phyloP scores from a whole-genome alignment of 2,329 filamentous ascomycete genomes.

The Nannizziopsis arthrosporioides region DNA sequence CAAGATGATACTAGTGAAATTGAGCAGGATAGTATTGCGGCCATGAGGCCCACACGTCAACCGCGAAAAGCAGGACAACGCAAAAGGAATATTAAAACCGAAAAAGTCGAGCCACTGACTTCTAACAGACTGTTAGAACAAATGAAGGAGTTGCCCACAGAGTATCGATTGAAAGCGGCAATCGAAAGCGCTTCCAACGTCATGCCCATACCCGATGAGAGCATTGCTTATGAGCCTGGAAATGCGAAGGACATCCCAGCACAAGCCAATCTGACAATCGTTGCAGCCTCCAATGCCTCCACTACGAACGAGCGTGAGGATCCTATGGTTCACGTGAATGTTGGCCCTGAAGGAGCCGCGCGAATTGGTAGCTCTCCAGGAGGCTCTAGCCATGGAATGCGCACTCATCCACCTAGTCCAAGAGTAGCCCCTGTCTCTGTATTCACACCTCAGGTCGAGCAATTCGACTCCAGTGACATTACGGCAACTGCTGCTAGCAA shows the following conservation, averaged over 20 bases:
- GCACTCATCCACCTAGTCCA: not conserved
- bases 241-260: constrained; percentile 10
- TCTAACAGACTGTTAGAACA: constrained; percentile 6
- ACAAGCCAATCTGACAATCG: not conserved
- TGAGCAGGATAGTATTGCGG: constrained; percentile 4
- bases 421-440: not conserved
- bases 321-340: constrained; percentile 16
- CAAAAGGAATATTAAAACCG: not conserved
- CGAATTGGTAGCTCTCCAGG: constrained; percentile 9
- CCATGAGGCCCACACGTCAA: not conserved
- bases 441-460: not conserved
- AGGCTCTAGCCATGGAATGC: not conserved
- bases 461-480: not conserved
- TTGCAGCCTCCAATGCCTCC: not conserved
- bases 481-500: not conserved
- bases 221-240: not conserved
- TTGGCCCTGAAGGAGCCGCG: constrained; percentile 19
- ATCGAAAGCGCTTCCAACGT: too few relatives aligned
- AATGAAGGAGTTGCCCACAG: constrained; percentile 12
- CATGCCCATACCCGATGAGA: too few relatives aligned
- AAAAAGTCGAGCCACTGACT: not conserved
- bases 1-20: constrained; percentile 2
- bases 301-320: constrained; percentile 7
- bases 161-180: too few relatives aligned
- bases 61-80: not conserved